Base-by-base conservation (phyloP, 2,329 filamentous ascomycete genomes). In the Clarireedia paspali region DNA sequence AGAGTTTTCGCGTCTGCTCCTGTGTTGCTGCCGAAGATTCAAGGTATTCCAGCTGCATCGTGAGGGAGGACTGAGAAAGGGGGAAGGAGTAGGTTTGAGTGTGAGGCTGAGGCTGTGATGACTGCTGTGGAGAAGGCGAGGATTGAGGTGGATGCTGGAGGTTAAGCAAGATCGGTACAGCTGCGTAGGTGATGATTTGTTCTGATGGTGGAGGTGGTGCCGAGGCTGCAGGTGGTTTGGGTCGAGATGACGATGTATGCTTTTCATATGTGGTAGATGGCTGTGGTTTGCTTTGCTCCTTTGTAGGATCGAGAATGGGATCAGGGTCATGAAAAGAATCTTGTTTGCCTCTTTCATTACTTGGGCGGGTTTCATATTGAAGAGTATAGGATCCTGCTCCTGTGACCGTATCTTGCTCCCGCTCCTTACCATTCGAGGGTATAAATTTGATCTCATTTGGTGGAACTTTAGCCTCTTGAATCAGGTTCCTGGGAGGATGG, bases 1-100 rank as follows among this genome's bases (percentile, higher is more conserved):
- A 72, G 3, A 83, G 75, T 62, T 81, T 77, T 47, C 73, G 71
- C 62, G 30, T 55, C 27, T 50, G 30, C 24, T 15, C 45, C 34
- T 54, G 45, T 6, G 38, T 47, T 24, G 26, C 40, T 7, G 30
- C 27, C 2, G 26, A 39, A 4, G 24, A 40, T 50, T 55, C 52
- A 12, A 55, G 40, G 5, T 14, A 44, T 9, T 12, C 15, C 10
- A 55, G 24, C 42, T 55, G 52, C 3, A 12, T 42, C 24, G 48
- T n/a, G 17, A 55, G 15, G 30, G 39, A 23, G 20, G 45, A 42
- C 30, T 50, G 45, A 12, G 52, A 49, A 15, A 55, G 34, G 14
- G 45, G 48, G 14, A 30, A 14, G 6, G 42, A n/a, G 5, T 42
- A 17, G 14, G 46, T 27, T 12, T 26, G 38, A 45, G 30, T 49